Evolutionary conservation across 441 rosid genomes (phyloP), one percentile per base, ranked within the genome.

Genomic region (Raphanus hybrid): DNA sequence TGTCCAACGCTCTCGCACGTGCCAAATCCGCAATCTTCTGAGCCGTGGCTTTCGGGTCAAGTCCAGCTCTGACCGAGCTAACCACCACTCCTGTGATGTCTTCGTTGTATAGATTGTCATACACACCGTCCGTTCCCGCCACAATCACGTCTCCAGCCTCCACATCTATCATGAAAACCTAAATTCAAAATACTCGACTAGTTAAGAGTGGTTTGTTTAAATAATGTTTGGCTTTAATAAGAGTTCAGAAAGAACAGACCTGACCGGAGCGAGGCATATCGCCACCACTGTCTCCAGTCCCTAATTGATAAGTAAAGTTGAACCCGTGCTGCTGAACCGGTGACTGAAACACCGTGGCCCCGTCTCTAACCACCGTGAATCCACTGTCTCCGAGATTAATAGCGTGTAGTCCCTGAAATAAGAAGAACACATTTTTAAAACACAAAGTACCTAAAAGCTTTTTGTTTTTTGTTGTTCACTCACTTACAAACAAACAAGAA

Each of bases 101-200:
- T 48, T 87, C 89, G 74, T 90, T 90, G 82, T 90, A 93, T 75
- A 92, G 83, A 85, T 96, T 96, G 83, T 92, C 98, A 72, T 91
- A 93, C 71, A 96, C 64, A 23, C 99, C 99, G 64, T 96, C 99
- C 10, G 98, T 91, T 77, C 98, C 99, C 9, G 98, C 93, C 29
- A 95, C 84, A 39, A 93, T 85, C 23, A 87, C 97, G 83, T 96
- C 99, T 39, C 99, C 97, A 2, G 84, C 85, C 45, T 85, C 82
- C n/a, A 89, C 92, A 12, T 94, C 88, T 66, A 93, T 86, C 69
- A 84, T 86, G 78, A 93, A 96, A 34, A 96, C 93, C 98, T 92
- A 82, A 23, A 23, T 55, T 74, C 45, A 34, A 55, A 29, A 58
- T 23, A 23, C 8, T 15, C 67, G 26, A 63, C 41, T 8, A n/a